Base-by-base conservation (phyloP, 768 basidiomycete genomes). In the Thelephora ganbajun region DNA sequence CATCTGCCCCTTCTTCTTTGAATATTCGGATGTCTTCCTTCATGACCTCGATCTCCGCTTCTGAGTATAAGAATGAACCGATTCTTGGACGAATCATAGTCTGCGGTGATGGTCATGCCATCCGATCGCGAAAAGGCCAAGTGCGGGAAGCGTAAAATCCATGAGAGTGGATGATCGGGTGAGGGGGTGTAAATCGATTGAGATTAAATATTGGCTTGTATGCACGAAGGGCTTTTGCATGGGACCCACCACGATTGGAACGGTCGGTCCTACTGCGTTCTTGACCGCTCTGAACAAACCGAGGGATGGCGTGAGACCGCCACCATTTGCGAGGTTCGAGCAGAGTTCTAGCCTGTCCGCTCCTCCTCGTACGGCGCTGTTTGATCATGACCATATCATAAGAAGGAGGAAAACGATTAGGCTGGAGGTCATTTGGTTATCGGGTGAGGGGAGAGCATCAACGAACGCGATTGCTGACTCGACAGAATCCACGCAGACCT, bases 251-350 rank as follows among this genome's bases (percentile, higher is more conserved):
- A 91, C 87, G 48, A 85, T 69, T 0, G 81, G 77, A 6, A 76
- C 55, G 36, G 69, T 63, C 4, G 71, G 68, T 16, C 18, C 18
- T 13, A 73, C 64, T 2, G 63, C 68, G 26, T 64, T 66, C 49
- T 71, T 69, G 37, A 90, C 73, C 2, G 70, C 62, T 54, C 64
- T 77, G 34, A 87, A 64, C 33, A 90, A 69, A 0, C 88, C 89
- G n/a, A 83, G 52, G 50, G 76, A 83, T 4, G 89, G 88, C 0
- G 89, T 91, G 14, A 78, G 83, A 7, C 89, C 89, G 18, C 89
- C 89, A 19, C 87, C 89, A 22, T 74, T 54, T 3, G 70, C 75
- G 16, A 88, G 66, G 58, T 80, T 83, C 5, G 68, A 73, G 55
- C 85, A 89, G 11, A 89, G 60, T 57, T 88, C 84, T n/a, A 90